Evolutionary conservation across 2,329 filamentous ascomycete species (phyloP).

Genomic region (Zalaria sp.): DNA sequence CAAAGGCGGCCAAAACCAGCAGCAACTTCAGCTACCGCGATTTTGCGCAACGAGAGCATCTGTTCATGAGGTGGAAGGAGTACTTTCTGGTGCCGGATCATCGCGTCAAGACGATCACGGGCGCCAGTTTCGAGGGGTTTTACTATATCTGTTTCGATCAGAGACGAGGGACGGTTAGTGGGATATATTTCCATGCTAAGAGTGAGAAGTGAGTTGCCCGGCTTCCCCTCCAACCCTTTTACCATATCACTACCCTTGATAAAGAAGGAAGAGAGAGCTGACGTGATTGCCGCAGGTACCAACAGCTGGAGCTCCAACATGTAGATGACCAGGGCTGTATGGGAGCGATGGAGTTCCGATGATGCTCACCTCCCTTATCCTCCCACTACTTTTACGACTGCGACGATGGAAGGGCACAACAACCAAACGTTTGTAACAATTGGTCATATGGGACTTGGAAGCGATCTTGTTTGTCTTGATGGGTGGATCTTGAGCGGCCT

Average conservation of each 20-base stretch:
- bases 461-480: too few relatives aligned
- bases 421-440: too few relatives aligned
- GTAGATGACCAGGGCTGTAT: conserved; percentile 74
- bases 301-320: conserved; percentile 83
- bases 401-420: too few relatives aligned
- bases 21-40: conserved; percentile 48
- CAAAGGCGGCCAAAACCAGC: conserved; percentile 43
- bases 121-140: conserved; percentile 95
- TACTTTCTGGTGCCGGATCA: conserved; percentile 95
- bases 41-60: conserved; percentile 65
- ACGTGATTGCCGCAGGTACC: conserved; percentile 47
- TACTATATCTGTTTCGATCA: conserved; percentile 99
- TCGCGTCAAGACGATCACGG: conserved; percentile 75
- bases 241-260: background rate
- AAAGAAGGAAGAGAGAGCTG: conserved; percentile 6
- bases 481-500: too few relatives aligned
- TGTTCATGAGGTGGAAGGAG: conserved; percentile 99
- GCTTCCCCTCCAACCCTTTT: conserved; percentile 14
- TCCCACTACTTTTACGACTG: too few relatives aligned
- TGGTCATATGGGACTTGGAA: too few relatives aligned
- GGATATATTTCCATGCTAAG: conserved; percentile 96
- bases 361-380: conserved; percentile 17
- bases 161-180: conserved; percentile 67
- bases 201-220: conserved; percentile 68
- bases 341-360: conserved; percentile 78